phyloP scores from a whole-genome alignment of 352 stramenopile genomes.

The Phytophthora vignae region DNA sequence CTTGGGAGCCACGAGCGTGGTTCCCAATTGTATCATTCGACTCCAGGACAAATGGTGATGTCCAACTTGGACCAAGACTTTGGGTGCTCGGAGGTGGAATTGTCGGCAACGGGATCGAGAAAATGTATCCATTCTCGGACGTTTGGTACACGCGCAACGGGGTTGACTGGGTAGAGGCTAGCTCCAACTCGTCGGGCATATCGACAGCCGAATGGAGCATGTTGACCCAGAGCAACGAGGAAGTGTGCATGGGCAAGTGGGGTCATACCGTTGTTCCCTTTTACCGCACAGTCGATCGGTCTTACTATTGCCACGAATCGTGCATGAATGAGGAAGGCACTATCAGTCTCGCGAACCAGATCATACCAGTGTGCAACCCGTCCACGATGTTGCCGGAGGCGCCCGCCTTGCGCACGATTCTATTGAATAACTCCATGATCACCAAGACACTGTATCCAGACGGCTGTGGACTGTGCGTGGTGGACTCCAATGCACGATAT shows the following conservation, averaged over 20 bases:
- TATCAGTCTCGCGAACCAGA: slow-evolving; percentile 60
- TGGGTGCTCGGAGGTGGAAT: slow-evolving; percentile 83
- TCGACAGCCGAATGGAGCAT: slow-evolving; percentile 86
- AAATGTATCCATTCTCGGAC: slow-evolving; percentile 80
- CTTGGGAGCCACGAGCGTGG: slow-evolving; percentile 80
- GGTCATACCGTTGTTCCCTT: slow-evolving; percentile 71
- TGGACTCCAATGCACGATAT: slow-evolving; percentile 51
- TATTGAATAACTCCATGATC: slow-evolving; percentile 54
- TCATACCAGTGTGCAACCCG: slow-evolving; percentile 71
- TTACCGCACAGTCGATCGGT: slow-evolving; percentile 49
- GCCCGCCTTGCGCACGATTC: slow-evolving; percentile 46
- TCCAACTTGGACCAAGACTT: slow-evolving; percentile 64
- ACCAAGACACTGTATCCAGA: slow-evolving; percentile 78
- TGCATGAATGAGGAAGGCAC: slow-evolving; percentile 57
- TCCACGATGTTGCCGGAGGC: slow-evolving; percentile 40
- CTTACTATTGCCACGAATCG: slow-evolving; percentile 64
- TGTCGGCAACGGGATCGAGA: slow-evolving; percentile 72
- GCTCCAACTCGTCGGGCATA: slow-evolving; percentile 69
- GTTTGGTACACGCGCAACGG: slow-evolving; percentile 80
- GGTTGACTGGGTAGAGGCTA: slow-evolving; percentile 57
- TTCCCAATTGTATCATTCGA: slow-evolving; percentile 81
- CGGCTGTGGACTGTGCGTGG: slow-evolving; percentile 69
- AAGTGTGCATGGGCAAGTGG: slow-evolving; percentile 80
- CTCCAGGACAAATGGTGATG: slow-evolving; percentile 66
- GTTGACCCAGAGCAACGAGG: slow-evolving; percentile 47